Percentiles rank a stretch among this genome's conserved stretches.
Conservation (phyloP, 306 rosid species). For the Cicer chorassanicum region DNA sequence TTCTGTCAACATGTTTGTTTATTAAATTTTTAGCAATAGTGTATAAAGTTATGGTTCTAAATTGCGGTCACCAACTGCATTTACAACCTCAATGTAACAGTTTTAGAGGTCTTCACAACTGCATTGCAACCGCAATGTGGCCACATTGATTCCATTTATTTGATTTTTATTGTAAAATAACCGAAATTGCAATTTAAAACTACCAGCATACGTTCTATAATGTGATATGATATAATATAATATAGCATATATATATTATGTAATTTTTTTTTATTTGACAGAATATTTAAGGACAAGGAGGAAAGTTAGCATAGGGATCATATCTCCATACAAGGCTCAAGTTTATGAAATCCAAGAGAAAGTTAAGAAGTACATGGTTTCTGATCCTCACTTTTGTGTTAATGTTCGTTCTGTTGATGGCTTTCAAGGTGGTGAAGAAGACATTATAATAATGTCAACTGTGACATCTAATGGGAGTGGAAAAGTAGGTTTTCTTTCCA, state of each 20-base stretch:
- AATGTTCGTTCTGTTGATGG: constrained; percentile 73
- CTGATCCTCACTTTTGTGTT: constrained; percentile 44
- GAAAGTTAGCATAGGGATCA: constrained; percentile 65
- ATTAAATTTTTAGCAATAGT: background rate
- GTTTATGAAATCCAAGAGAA: constrained; percentile 59
- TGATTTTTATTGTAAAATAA: too few relatives aligned
- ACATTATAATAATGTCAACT: constrained; percentile 55
- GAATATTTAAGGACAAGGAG: constrained; percentile 46
- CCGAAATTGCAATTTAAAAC: too few relatives aligned
- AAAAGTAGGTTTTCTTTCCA: constrained; percentile 61
- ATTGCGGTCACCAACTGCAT: too few relatives aligned
- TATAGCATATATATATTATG: background rate
- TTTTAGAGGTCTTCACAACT: too few relatives aligned
- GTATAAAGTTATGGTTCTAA: background rate
- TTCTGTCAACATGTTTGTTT: background rate
- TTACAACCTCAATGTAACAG: too few relatives aligned
- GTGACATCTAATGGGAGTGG: constrained; percentile 53
- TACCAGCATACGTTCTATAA: too few relatives aligned
- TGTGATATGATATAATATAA: too few relatives aligned
- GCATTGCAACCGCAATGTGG: too few relatives aligned
- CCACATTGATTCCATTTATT: too few relatives aligned
- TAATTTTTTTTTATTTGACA: constrained; percentile 13
- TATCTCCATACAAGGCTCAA: constrained; percentile 70
- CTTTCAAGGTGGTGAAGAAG: constrained; percentile 81
- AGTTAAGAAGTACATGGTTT: constrained; percentile 41